Percentiles rank a stretch among this genome's conserved stretches.
Evolutionary conservation across 2,329 filamentous ascomycete genomes (phyloP).

Genomic region (Alternaria atra): DNA sequence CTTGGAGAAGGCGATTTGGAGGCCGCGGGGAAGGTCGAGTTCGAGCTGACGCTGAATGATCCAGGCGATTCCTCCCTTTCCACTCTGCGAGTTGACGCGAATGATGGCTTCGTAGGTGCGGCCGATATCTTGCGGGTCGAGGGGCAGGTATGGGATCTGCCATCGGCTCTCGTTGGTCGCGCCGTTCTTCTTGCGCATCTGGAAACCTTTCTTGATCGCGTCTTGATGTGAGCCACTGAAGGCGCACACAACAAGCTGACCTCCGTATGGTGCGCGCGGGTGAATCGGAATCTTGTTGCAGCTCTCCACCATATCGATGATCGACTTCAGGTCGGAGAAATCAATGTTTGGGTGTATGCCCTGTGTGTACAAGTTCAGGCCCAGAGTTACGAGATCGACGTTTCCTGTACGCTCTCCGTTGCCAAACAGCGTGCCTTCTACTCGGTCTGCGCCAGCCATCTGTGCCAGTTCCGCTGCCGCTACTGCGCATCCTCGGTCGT

Average conservation of each 20-base stretch:
- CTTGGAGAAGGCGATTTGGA: slow-evolving; percentile 90
- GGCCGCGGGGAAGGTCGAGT: slow-evolving; percentile 89
- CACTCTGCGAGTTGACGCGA: slow-evolving; percentile 94
- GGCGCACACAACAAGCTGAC: slow-evolving; percentile 88
- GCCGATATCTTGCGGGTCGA: slow-evolving; percentile 93
- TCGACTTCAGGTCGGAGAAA: slow-evolving; percentile 84
- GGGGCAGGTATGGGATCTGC: slow-evolving; percentile 89
- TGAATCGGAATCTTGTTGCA: slow-evolving; percentile 96
- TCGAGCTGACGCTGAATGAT: slow-evolving; percentile 89
- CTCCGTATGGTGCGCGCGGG: slow-evolving; percentile 87
- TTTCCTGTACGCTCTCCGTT: slow-evolving; percentile 97
- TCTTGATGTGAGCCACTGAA: slow-evolving; percentile 95
- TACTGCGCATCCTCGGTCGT: slow-evolving; percentile 89
- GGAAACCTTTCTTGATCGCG: slow-evolving; percentile 91
- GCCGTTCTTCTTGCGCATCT: slow-evolving; percentile 69
- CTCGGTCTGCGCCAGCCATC: slow-evolving; percentile 94
- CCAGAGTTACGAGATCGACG: slow-evolving; percentile 91
- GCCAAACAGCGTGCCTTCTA: slow-evolving; percentile 92
- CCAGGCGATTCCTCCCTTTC: slow-evolving; percentile 94
- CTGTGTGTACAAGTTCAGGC: slow-evolving; percentile 93
- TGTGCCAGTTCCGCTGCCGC: slow-evolving; percentile 92
- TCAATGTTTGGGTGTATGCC: slow-evolving; percentile 85
- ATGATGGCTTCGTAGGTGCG: slow-evolving; percentile 98
- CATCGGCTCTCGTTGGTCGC: slow-evolving; percentile 73
- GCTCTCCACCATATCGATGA: slow-evolving; percentile 89